Base-by-base conservation (phyloP, 2,329 filamentous ascomycete species). In the Lecanicillium sp. region DNA sequence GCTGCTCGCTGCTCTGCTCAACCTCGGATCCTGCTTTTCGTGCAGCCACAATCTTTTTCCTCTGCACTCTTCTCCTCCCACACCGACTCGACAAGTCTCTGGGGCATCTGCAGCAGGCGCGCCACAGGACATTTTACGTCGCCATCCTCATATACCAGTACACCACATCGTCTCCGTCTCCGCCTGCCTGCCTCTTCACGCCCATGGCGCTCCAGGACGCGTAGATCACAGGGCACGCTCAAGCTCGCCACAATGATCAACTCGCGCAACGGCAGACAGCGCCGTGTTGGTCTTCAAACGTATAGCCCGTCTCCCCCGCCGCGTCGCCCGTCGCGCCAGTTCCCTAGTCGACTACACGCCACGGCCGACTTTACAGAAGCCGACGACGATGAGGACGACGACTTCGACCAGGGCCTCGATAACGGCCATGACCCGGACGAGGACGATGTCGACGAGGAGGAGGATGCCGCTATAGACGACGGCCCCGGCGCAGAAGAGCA, bases 301-400 rank as follows among this genome's bases (percentile, higher is more conserved):
- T 56, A 57, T 46, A 58, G 58, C 52, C 54, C 54, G 43, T 65
- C 64, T 23, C 59, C 62, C 17, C 62, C 64, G 8, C 57, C 63
- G n/a, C 57, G 53, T n/a, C 58, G 54, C 9, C 53, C 55, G 24
- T 54, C 56, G 23, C 57, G 56, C 41, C 58, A 57, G 29, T 58
- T 61, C 37, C 52, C 52, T 17, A 52, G 56, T 26, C 58, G 62
- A 48, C 58, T 72, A 52, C 76, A 79, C 62, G 79, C 80, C 48
- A 79, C 77, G 2, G 81, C 80, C 51, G 81, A 84, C 61, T 84
- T 83, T 54, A 83, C 79, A 40, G 80, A 83, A 59, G 77, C 73
- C 30, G 79, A 83, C 50, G 77, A 81, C 44, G 75, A 74, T 48
- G 70, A 72, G 5, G 71, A 73, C 12, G 68, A 74, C 26, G 70